These are phyloP conservation scores for Yamagishiella unicocca DNA, from an alignment of 139 green algal species.

Conservation along the genomic window DNA sequence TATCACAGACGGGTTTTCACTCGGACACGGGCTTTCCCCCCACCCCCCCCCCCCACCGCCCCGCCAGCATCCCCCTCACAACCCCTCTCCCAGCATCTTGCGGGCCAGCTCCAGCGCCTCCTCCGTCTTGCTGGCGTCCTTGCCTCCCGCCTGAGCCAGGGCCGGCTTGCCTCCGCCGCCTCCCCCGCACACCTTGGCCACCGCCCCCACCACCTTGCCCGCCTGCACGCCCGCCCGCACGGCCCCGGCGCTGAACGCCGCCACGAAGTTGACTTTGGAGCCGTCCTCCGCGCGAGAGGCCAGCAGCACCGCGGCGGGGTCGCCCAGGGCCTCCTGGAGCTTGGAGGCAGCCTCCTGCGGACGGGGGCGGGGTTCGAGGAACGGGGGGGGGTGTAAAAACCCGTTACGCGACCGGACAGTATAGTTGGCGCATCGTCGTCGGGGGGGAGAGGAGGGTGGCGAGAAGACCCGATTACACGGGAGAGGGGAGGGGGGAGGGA, in stretches of 20 bases:
- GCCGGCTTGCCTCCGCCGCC: conserved; percentile 91
- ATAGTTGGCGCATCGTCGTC: too few species aligned
- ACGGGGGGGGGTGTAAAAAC: too few species aligned
- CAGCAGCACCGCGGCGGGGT: conserved; percentile 85
- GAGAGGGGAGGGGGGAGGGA: background rate
- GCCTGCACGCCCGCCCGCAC: conserved; percentile 46
- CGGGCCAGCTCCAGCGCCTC: conserved; percentile 67
- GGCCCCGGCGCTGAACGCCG: conserved; percentile 64
- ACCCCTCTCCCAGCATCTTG: conserved; percentile 47
- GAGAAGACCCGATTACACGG: too few species aligned
- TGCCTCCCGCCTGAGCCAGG: conserved; percentile 91
- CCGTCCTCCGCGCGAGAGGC: conserved; percentile 48
- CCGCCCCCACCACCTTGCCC: conserved; percentile 86
- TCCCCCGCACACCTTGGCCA: conserved; percentile 93
- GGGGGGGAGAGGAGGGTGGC: too few species aligned
- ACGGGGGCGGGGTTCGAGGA: background rate
- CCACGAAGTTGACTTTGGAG: conserved; percentile 83
- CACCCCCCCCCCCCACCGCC: too few species aligned
- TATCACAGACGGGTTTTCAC: too few species aligned
- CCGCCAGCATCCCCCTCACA: too few species aligned
- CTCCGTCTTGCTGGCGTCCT: conserved; percentile 71
- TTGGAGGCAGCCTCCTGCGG: conserved; percentile 77
- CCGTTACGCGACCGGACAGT: too few species aligned
- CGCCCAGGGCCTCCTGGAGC: conserved; percentile 75
- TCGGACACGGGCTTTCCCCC: too few species aligned